These are phyloP conservation scores for Pochonia chlamydosporia DNA, from an alignment of 2,329 filamentous ascomycete species.

Conservation along the genomic window DNA sequence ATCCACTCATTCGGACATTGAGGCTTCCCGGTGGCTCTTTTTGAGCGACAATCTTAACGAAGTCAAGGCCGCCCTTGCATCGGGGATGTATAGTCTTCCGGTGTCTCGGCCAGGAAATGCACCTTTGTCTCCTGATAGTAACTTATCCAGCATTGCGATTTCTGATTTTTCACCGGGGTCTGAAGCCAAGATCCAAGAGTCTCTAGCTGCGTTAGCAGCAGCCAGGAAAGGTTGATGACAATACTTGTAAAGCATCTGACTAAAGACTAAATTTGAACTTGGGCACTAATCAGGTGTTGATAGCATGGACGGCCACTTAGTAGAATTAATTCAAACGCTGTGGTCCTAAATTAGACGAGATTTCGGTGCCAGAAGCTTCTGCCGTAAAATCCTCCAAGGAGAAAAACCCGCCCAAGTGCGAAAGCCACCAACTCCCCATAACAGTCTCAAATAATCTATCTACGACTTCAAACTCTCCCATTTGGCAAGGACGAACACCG, in stretches of 20 bases:
- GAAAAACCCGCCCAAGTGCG: too few relatives aligned
- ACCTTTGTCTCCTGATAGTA: constrained; percentile 46
- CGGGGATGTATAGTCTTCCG: constrained; percentile 58
- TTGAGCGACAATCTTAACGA: constrained; percentile 74
- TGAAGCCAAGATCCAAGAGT: constrained; percentile 5
- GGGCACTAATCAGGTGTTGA: too few relatives aligned
- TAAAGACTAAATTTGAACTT: too few relatives aligned
- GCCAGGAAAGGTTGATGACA: neutral
- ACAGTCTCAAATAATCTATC: too few relatives aligned
- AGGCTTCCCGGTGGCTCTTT: constrained; percentile 60
- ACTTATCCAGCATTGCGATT: constrained; percentile 27
- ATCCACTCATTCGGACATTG: constrained; percentile 32
- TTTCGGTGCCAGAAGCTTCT: neutral
- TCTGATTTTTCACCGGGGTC: constrained; percentile 26
- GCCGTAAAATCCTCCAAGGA: too few relatives aligned
- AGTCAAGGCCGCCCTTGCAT: constrained; percentile 54
- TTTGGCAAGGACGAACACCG: too few relatives aligned
- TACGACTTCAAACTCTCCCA: too few relatives aligned
- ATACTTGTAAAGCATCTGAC: neutral
- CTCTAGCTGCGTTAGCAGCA: constrained; percentile 7
- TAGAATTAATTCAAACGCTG: too few relatives aligned
- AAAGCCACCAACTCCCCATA: too few relatives aligned
- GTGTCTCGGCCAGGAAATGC: constrained; percentile 67
- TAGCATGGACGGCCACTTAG: too few relatives aligned
- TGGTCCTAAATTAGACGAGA: too few relatives aligned